Conservation (phyloP, 495 filamentous ascomycete genomes). For the Penicillium lividum region DNA sequence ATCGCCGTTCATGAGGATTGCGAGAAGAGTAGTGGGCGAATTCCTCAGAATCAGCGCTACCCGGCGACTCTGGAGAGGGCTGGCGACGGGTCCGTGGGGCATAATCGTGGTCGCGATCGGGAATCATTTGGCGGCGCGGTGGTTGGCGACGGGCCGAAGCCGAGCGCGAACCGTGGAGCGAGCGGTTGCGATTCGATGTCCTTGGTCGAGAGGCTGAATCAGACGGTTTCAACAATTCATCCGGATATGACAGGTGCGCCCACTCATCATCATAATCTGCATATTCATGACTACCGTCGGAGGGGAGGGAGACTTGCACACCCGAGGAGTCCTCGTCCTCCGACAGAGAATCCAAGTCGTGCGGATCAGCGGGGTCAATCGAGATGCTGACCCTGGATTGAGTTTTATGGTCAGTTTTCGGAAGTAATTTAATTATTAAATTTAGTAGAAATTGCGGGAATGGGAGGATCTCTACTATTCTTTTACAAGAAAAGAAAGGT, state of each 20-base stretch:
- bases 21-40: conserved; percentile 39
- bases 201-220: conserved; percentile 78
- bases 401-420: background rate
- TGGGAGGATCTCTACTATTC: no score
- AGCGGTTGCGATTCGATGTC: conserved; percentile 48
- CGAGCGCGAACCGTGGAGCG: conserved; percentile 44
- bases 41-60: conserved; percentile 58
- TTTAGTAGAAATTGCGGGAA: background rate
- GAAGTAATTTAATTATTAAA: background rate
- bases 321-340: conserved; percentile 60
- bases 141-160: conserved; percentile 44
- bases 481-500: no score
- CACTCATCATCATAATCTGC: conserved; percentile 56
- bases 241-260: conserved; percentile 51
- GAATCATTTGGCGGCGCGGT: conserved; percentile 41
- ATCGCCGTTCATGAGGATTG: conserved; percentile 38
- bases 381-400: conserved; percentile 50
- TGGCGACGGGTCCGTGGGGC: conserved; percentile 46
- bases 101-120: conserved; percentile 37
- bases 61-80: conserved; percentile 53
- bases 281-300: conserved; percentile 52
- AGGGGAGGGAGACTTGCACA: conserved; percentile 51
- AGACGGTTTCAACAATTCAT: conserved; percentile 74
- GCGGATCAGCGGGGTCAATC: conserved; percentile 42
- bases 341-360: conserved; percentile 46